A percentile compares a stretch with the other conserved stretches of the same genome.
phyloP scores from a whole-genome alignment of 345 rosid genomes.

The Syzygium aqueum region DNA sequence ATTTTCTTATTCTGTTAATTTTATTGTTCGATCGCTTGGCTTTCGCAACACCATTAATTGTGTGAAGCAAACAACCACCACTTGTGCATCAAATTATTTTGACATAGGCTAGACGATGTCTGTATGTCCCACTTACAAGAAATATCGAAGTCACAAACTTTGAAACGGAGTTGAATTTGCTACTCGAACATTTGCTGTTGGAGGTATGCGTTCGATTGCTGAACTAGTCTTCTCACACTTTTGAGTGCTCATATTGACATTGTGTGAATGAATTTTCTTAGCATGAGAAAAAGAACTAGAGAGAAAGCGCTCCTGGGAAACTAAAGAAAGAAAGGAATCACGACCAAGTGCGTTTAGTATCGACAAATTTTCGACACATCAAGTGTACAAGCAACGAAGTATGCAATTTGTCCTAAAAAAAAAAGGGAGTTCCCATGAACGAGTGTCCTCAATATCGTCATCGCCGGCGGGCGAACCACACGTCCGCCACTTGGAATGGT shows the following conservation, averaged over 20 bases:
- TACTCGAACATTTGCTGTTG: not conserved
- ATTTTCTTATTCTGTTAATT: too few relatives aligned
- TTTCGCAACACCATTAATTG: too few relatives aligned
- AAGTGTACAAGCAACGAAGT: too few relatives aligned
- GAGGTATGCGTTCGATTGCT: not conserved
- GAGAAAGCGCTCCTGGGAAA: not conserved
- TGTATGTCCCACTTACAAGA: not conserved
- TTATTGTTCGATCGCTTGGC: too few relatives aligned
- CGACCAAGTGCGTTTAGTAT: not conserved
- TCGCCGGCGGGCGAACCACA: too few relatives aligned
- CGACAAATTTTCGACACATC: not conserved
- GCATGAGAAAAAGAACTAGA: not conserved
- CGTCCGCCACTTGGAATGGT: too few relatives aligned
- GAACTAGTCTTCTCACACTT: not conserved
- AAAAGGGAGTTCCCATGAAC: too few relatives aligned
- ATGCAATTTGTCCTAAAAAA: too few relatives aligned
- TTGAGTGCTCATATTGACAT: not conserved
- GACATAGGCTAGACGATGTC: not conserved
- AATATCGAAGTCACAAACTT: not conserved
- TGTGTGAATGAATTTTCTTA: not conserved
- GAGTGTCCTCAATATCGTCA: too few relatives aligned
- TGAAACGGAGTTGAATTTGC: not conserved
- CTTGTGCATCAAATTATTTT: not conserved
- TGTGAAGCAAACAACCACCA: not conserved
- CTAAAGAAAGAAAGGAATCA: not conserved